phyloP scores from a whole-genome alignment of 768 basidiomycete species.

The Amanita rubescens region DNA sequence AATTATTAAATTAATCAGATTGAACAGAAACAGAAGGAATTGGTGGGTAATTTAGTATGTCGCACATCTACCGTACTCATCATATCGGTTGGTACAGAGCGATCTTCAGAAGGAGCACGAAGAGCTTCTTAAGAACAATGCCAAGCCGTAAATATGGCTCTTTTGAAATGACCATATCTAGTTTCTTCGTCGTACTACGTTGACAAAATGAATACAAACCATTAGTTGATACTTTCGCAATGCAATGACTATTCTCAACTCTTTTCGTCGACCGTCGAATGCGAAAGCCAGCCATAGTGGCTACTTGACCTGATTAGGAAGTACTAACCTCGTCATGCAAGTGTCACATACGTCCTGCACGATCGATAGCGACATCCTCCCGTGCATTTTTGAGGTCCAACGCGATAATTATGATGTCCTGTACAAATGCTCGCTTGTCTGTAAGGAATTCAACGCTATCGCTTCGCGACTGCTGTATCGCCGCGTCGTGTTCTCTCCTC shows the following conservation, averaged over 20 bases:
- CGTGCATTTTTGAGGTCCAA: neutral
- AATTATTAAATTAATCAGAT: conserved; percentile 14
- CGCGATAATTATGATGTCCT: conserved; percentile 27
- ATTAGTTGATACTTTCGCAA: neutral
- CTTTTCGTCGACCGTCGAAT: neutral
- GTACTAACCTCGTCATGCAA: neutral
- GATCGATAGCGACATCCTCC: neutral
- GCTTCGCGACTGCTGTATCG: conserved; percentile 41
- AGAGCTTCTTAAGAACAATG: conserved; percentile 12
- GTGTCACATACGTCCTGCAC: no score
- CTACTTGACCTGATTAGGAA: neutral
- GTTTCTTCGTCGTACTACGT: neutral
- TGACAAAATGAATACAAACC: neutral
- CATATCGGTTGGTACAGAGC: conserved; percentile 12
- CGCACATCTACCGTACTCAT: neutral
- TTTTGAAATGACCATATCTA: neutral
- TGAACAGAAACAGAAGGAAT: conserved; percentile 22
- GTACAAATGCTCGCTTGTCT: conserved; percentile 36
- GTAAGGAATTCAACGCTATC: conserved; percentile 34
- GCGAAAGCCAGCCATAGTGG: neutral
- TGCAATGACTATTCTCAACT: neutral
- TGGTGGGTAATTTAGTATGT: conserved; percentile 13
- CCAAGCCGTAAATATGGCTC: neutral
- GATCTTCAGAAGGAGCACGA: conserved; percentile 15
- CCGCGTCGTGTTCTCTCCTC: conserved; percentile 35